Evolutionary conservation across 2,329 filamentous ascomycete species (phyloP).

Genomic region (Pseudodiploospora longispora): DNA sequence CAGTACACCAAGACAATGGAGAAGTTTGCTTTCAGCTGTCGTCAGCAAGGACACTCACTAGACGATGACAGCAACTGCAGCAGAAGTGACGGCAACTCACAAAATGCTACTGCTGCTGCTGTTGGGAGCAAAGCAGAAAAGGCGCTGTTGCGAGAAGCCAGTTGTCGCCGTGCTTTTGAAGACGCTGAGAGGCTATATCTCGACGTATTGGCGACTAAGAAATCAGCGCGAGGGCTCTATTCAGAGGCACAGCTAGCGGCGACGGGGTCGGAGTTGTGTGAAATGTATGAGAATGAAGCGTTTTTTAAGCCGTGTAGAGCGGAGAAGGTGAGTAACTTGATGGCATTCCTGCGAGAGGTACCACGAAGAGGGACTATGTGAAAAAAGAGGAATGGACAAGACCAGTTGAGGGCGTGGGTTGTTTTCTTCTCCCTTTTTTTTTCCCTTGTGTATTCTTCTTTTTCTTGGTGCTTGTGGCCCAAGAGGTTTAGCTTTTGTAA

Average conservation of each 20-base stretch:
- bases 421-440: no score
- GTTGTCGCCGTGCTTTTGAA: slow-evolving; percentile 10
- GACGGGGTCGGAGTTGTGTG: slow-evolving; percentile 16
- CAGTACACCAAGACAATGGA: slow-evolving; percentile 16
- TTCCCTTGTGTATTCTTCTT: no score
- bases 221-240: slow-evolving; percentile 15
- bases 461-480: no score
- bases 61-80: slow-evolving; percentile 3
- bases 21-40: slow-evolving; percentile 15
- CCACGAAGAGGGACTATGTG: slow-evolving; percentile 9
- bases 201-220: slow-evolving; percentile 16
- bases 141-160: slow-evolving; percentile 8
- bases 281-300: slow-evolving; percentile 21
- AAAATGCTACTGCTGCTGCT: slow-evolving; percentile 1
- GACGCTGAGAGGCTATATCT: slow-evolving; percentile 18
- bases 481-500: no score
- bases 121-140: slow-evolving; percentile 6
- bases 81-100: slow-evolving; percentile 1
- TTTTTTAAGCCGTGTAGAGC: slow-evolving; percentile 15
- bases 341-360: slow-evolving; percentile 9
- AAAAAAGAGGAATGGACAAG: not conserved
- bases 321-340: slow-evolving; percentile 12
- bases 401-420: no score
- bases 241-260: slow-evolving; percentile 13
- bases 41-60: slow-evolving; percentile 9